phyloP scores from a whole-genome alignment of 148 eudicot genomes.

The Salicornia ramosissima region DNA sequence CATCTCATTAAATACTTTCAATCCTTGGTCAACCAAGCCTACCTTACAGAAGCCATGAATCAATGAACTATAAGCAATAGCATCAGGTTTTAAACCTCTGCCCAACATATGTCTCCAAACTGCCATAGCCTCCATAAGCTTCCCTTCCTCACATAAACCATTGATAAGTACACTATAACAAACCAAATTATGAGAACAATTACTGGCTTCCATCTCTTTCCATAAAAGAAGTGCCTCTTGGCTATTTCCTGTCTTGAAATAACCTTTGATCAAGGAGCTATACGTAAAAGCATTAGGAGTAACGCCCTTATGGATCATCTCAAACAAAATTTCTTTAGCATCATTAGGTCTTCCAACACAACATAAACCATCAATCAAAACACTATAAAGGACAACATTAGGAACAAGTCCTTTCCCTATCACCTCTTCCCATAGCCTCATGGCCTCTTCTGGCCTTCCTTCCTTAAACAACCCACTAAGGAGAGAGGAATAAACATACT shows the following conservation, averaged over 20 bases:
- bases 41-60: slow-evolving; percentile 76
- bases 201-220: slow-evolving; percentile 55
- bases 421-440: slow-evolving; percentile 61
- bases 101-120: slow-evolving; percentile 68
- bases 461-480: slow-evolving; percentile 81
- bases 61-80: slow-evolving; percentile 74
- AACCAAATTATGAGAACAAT: slow-evolving; percentile 40
- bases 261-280: slow-evolving; percentile 78
- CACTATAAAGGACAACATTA: slow-evolving; percentile 69
- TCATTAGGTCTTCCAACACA: slow-evolving; percentile 52
- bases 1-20: slow-evolving; percentile 70
- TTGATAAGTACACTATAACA: slow-evolving; percentile 70
- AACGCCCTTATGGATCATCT: slow-evolving; percentile 56
- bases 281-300: slow-evolving; percentile 75
- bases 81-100: slow-evolving; percentile 63
- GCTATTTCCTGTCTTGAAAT: slow-evolving; percentile 51
- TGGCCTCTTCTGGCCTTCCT: slow-evolving; percentile 56
- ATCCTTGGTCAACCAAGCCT: slow-evolving; percentile 63
- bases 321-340: slow-evolving; percentile 51
- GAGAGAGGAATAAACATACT: slow-evolving; percentile 65
- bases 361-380: slow-evolving; percentile 73
- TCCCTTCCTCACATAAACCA: slow-evolving; percentile 66
- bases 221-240: slow-evolving; percentile 62
- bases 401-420: slow-evolving; percentile 51
- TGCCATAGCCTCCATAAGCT: slow-evolving; percentile 62